phyloP scores from a whole-genome alignment of 192 early-diverging fungal species.

The Coemansia reversa region DNA sequence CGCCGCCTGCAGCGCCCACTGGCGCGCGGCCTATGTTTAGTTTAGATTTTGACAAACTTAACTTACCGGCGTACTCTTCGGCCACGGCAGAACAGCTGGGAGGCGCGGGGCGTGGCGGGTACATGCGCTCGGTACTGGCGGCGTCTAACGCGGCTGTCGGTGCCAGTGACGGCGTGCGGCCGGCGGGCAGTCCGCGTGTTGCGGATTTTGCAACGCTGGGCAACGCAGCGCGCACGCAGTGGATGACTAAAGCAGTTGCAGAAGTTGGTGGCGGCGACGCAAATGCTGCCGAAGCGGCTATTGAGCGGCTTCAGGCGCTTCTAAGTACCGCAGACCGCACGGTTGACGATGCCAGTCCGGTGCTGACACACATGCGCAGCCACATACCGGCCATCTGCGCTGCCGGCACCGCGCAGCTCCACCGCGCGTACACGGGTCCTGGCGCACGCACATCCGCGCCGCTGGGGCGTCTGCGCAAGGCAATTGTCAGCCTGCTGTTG shows the following conservation, averaged over 20 bases:
- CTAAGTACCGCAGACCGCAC: conserved; percentile 12
- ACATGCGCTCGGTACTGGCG: conserved; percentile 6
- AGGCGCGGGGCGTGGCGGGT: conserved; percentile 20
- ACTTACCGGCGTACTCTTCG: conserved; percentile 47
- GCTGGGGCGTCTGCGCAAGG: conserved; percentile 72
- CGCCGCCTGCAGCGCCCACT: not conserved
- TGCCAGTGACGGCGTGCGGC: not conserved
- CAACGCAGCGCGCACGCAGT: conserved; percentile 41
- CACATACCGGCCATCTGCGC: conserved; percentile 20
- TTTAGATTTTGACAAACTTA: conserved; percentile 57
- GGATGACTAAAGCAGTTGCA: conserved; percentile 30
- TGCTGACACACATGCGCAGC: conserved; percentile 21
- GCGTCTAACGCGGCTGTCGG: not conserved
- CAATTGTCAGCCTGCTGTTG: conserved; percentile 59
- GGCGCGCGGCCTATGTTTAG: conserved; percentile 41
- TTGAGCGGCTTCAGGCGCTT: conserved; percentile 32
- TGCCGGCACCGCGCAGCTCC: conserved; percentile 29
- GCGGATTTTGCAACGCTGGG: conserved; percentile 31
- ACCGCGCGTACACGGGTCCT: conserved; percentile 29
- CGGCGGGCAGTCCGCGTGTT: conserved; percentile 1
- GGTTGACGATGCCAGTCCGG: conserved; percentile 10
- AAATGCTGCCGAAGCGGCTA: conserved; percentile 27
- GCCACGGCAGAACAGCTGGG: conserved; percentile 35
- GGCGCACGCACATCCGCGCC: conserved; percentile 16
- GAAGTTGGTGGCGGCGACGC: conserved; percentile 43